Conservation (phyloP, 1,139 yeast genomes). For the Geotrichum bryndzae region DNA sequence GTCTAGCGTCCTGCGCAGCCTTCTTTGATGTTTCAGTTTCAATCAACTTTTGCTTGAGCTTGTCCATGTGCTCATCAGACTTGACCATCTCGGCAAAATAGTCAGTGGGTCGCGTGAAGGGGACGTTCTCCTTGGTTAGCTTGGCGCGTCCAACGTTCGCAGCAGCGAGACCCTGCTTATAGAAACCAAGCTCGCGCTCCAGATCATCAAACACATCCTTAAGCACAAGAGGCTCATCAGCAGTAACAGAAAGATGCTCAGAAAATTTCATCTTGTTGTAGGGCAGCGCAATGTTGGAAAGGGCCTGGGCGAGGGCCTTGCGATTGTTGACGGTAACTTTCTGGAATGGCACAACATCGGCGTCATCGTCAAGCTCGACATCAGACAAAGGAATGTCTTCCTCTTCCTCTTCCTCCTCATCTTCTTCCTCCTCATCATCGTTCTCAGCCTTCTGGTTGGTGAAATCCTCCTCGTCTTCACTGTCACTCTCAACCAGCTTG, state of each 20-base stretch:
- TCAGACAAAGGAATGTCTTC: conserved; percentile 48
- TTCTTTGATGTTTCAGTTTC: conserved; percentile 85
- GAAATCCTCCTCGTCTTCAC: conserved; percentile 19
- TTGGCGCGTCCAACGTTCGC: conserved; percentile 65
- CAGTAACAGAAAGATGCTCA: conserved; percentile 74
- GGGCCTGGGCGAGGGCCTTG: conserved; percentile 36
- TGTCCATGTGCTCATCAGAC: conserved; percentile 97
- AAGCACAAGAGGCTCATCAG: conserved; percentile 56
- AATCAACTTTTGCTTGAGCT: conserved; percentile 71
- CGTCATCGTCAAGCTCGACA: conserved; percentile 71
- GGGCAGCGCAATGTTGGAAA: conserved; percentile 34
- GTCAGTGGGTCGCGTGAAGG: conserved; percentile 89
- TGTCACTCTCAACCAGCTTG: conserved; percentile 17
- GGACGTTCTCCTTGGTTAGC: conserved; percentile 61
- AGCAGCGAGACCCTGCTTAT: conserved; percentile 88
- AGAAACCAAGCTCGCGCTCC: conserved; percentile 76
- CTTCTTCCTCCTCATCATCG: conserved; percentile 30
- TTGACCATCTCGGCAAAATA: conserved; percentile 98
- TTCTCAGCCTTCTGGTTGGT: conserved; percentile 27
- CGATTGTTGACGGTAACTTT: conserved; percentile 58
- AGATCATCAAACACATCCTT: conserved; percentile 94
- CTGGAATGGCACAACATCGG: conserved; percentile 84
- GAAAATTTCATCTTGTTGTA: conserved; percentile 55
- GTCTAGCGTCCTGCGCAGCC: conserved; percentile 89
- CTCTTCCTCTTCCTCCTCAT: conserved; percentile 40